Base-by-base conservation (phyloP, 2,329 filamentous ascomycete species). In the Pseudocercospora musae region DNA sequence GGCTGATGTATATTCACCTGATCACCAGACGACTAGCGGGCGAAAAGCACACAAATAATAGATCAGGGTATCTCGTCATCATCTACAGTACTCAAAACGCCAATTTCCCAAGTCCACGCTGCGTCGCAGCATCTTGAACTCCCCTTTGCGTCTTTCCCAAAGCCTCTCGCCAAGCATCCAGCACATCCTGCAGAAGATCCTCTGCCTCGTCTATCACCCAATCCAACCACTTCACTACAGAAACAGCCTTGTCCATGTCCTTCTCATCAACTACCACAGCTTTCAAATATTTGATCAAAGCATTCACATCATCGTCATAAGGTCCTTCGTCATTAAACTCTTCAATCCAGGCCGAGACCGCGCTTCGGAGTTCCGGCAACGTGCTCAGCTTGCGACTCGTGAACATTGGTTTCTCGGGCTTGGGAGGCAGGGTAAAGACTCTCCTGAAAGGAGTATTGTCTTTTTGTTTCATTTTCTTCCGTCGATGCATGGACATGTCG, bases 251-350 rank as follows among this genome's bases (percentile, higher is more conserved):
- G 4, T 84, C 83, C 77, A 95, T 82, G 73, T 97, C 88, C 62
- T 84, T 81, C 75, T 98, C 95, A 61, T 94, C 88, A 5, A 68
- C 29, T 0, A 96, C 83, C 0, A 98, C 91, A 25, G 83, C 84
- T 4, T 74, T 80, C 29, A 98, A 75, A 75, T 96, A 98, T 70
- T 81, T 84, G 58, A 83, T 85, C 63, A 98, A 80, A 40, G 93
- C 87, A 44, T 82, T 83, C 0, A 94, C 88, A 75, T 99, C 95
- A 61, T 90, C 87, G 0, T 78, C 77, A 75, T 95, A 92, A 1
- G 95, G 95, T 0, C 90, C 92, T 2, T 93, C 89, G 4, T 81
- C 81, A 37, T 76, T 79, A 64, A 94, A 96, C 63, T 89, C 87
- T 2, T 78, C 73, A 66, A 92, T 84, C 95, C 95, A 99, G 3